Base-by-base conservation (phyloP, 2,329 filamentous ascomycete species). In the Zymoseptoria crescenta region DNA sequence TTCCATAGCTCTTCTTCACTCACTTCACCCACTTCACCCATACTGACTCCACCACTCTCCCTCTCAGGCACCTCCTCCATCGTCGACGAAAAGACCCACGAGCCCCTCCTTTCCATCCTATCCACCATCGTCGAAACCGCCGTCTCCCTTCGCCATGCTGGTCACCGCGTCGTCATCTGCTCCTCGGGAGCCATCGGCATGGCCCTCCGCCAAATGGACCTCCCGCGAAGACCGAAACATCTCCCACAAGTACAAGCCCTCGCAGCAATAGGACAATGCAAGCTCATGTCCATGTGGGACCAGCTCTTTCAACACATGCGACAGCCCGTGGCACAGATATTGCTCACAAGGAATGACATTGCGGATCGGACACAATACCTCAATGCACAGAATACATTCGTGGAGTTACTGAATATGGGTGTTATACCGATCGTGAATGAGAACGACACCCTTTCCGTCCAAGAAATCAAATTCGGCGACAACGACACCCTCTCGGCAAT, bases 401-500 rank as follows among this genome's bases (percentile, higher is more conserved):
- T 85, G 56, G 91, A 96, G 74, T 81, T 97, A 52, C 79, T 99
- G 19, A 87, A 92, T 69, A 94, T 96, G 87, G 92, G 92, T 1
- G 93, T 97, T 27, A 95, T 99, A 63, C 94, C 94, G 8, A 96
- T 99, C 68, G 94, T 99, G 64, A 99, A 99, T 70, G 94, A 99
- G 76, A 99, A 99, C 74, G 94, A 99, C 74, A 99, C 94, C 2
- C 79, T 99, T 57, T 91, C 92, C 24, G 94, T 99, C 65, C 89
- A 93, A 71, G 94, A 99, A 81, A 99, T 99, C 77, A 97, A 97
- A 79, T 99, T 99, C 72, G 94, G 94, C 66, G 94, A 99, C 79
- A 99, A 99, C 69, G 94, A 99, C 74, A 99, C 94, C 1, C 80
- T 99, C 52, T 96, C 91, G 10, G 94, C 94, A 59, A 96, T 99